Conservation (phyloP, 139 green algal species). For the Pseudopediastrum boryanum region DNA sequence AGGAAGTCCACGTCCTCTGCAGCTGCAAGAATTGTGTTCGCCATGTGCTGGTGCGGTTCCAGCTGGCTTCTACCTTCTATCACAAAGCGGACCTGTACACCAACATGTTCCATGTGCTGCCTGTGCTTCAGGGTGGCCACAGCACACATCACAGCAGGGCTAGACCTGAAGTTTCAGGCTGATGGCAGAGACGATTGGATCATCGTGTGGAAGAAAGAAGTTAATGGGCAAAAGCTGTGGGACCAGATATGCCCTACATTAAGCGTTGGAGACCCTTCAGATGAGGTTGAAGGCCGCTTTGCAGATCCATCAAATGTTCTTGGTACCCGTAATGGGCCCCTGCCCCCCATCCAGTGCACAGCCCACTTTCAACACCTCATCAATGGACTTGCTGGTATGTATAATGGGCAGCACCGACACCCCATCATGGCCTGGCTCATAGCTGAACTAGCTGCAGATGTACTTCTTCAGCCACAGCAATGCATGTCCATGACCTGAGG, state of each 20-base stretch:
- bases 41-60: too few species aligned
- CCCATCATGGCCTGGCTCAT: background rate
- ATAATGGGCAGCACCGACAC: background rate
- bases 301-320: background rate
- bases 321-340: background rate
- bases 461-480: background rate
- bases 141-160: too few species aligned
- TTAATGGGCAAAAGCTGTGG: slow-evolving; percentile 24
- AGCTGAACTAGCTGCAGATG: background rate
- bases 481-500: background rate
- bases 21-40: too few species aligned
- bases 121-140: too few species aligned
- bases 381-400: slow-evolving; percentile 30
- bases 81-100: too few species aligned
- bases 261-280: background rate
- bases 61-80: too few species aligned
- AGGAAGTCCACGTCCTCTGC: too few species aligned
- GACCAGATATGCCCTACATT: slow-evolving; percentile 28
- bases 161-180: too few species aligned
- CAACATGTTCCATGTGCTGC: too few species aligned
- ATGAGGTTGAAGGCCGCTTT: background rate
- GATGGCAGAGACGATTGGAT: slow-evolving; percentile 29
- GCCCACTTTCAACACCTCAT: slow-evolving; percentile 5
- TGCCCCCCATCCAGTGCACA: slow-evolving; percentile 6
- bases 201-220: slow-evolving; percentile 25